A percentile compares a stretch with the other conserved stretches of the same genome.
Evolutionary conservation across 306 rosid species (phyloP).

Genomic region (Fragaria ananassa): DNA sequence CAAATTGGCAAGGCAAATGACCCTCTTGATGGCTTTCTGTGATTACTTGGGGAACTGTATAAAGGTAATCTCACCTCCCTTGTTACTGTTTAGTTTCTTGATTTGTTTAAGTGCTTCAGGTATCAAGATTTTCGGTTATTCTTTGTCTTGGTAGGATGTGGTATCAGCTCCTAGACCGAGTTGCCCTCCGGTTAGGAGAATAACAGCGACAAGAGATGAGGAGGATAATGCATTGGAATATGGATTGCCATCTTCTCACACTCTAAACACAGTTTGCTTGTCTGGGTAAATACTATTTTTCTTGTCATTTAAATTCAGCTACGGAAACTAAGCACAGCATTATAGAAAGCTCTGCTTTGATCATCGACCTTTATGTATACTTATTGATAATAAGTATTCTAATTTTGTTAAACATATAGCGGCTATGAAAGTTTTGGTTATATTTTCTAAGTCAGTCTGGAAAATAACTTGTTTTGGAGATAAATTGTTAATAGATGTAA

Average conservation of each 20-base stretch:
- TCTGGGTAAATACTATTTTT: slow-evolving; percentile 64
- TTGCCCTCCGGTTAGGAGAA: slow-evolving; percentile 86
- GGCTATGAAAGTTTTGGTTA: background rate
- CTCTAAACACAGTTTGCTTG: slow-evolving; percentile 90
- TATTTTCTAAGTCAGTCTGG: background rate
- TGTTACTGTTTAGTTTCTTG: background rate
- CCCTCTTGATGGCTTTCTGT: slow-evolving; percentile 89
- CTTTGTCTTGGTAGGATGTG: slow-evolving; percentile 52
- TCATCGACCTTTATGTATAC: background rate
- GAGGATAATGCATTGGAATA: slow-evolving; percentile 91
- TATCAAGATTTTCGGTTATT: slow-evolving; percentile 7
- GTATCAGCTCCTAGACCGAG: slow-evolving; percentile 94
- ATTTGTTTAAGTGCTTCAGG: background rate
- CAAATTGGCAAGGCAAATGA: slow-evolving; percentile 94
- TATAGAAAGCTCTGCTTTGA: slow-evolving; percentile 4
- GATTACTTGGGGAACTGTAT: slow-evolving; percentile 81
- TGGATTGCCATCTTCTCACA: slow-evolving; percentile 97
- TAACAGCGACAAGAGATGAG: slow-evolving; percentile 86
- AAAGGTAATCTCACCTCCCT: slow-evolving; percentile 44
- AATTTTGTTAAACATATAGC: background rate
- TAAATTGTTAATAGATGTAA: background rate
- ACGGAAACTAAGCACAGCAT: background rate
- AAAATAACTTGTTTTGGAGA: background rate
- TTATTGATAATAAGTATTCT: background rate
- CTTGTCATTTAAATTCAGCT: background rate